Evolutionary conservation across 768 basidiomycete genomes (phyloP).

Genomic region (Omphalotus guepiniiformis): DNA sequence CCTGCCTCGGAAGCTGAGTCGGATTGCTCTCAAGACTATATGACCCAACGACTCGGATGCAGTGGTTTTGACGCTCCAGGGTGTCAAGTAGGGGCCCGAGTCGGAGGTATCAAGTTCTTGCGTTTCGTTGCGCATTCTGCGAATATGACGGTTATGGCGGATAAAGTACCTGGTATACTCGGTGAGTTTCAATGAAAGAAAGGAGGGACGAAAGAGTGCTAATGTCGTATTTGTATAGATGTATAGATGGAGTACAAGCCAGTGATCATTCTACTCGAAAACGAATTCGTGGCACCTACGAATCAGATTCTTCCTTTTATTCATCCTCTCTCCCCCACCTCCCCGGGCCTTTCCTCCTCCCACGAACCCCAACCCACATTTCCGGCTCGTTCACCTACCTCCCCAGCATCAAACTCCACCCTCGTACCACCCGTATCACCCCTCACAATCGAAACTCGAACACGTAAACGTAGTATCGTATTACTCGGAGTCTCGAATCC

Average conservation of each 20-base stretch:
- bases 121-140: too few relatives aligned
- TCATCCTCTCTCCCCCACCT: constrained; percentile 22
- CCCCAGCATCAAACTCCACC: constrained; percentile 56
- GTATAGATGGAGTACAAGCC: constrained; percentile 91
- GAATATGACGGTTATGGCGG: constrained; percentile 70
- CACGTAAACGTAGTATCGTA: constrained; percentile 64
- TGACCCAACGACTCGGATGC: too few relatives aligned
- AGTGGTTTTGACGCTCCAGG: too few relatives aligned
- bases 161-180: constrained; percentile 71
- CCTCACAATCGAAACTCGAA: too few relatives aligned
- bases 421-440: constrained; percentile 43
- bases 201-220: too few relatives aligned
- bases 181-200: constrained; percentile 46
- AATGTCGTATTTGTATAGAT: neutral
- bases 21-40: constrained; percentile 89
- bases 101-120: too few relatives aligned
- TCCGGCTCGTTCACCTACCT: constrained; percentile 86
- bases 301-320: constrained; percentile 61
- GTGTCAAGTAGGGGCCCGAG: too few relatives aligned
- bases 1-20: constrained; percentile 96
- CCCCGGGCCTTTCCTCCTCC: too few relatives aligned
- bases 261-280: constrained; percentile 80
- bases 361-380: constrained; percentile 51
- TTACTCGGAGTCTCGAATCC: too few relatives aligned
- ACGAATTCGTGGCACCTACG: constrained; percentile 75